phyloP scores from a whole-genome alignment of 345 rosid species.

The sweet orange (Citrus sinensis) region DNA sequence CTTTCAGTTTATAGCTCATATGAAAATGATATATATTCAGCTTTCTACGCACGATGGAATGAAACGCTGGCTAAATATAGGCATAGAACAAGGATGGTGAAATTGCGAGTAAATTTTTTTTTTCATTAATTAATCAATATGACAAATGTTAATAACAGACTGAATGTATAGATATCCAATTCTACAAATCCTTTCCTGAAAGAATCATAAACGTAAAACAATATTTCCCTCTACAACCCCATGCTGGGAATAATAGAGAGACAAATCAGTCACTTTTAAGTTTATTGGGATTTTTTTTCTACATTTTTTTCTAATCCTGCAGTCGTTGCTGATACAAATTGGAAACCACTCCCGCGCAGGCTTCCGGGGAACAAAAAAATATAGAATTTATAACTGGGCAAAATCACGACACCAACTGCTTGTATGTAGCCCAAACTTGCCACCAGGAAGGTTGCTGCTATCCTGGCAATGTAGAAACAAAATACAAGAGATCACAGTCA shows the following conservation, averaged over 20 bases:
- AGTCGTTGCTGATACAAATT: constrained; percentile 38
- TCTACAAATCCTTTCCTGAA: constrained; percentile 39
- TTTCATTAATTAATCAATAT: constrained; percentile 56
- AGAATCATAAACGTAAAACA: constrained; percentile 38
- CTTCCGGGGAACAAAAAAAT: constrained; percentile 27
- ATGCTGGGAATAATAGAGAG: constrained; percentile 30
- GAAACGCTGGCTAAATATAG: too few species aligned
- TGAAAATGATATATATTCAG: not conserved
- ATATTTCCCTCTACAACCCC: constrained; percentile 34
- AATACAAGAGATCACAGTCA: constrained; percentile 10
- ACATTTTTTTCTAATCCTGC: constrained; percentile 35
- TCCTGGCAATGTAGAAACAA: constrained; percentile 21
- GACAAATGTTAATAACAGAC: constrained; percentile 52
- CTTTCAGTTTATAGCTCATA: not conserved
- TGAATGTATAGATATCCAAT: constrained; percentile 31
- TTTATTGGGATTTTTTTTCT: constrained; percentile 32
- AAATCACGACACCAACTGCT: constrained; percentile 29
- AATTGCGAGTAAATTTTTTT: not conserved
- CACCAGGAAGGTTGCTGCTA: constrained; percentile 13
- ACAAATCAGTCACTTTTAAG: constrained; percentile 26
- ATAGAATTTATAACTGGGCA: constrained; percentile 13
- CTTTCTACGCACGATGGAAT: not conserved
- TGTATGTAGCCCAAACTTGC: constrained; percentile 10
- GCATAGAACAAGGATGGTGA: not conserved
- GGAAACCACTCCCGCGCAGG: constrained; percentile 31